A percentile compares a stretch with the other conserved stretches of the same genome.
Conservation (phyloP, 129 eudicot genomes). For the Centella asiatica region DNA sequence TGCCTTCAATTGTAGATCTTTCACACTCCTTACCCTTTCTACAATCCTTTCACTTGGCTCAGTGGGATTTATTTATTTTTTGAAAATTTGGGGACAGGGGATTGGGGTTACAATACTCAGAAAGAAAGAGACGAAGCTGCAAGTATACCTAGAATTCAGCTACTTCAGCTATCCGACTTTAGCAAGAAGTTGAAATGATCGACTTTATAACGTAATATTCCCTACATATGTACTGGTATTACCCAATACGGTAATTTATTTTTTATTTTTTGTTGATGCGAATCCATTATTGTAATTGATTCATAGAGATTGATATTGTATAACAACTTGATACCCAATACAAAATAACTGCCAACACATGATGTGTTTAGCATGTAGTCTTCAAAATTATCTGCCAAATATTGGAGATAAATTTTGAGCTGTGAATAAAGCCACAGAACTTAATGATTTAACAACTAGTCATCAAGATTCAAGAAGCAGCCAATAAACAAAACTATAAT, state of each 20-base stretch:
- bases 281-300: too few species aligned
- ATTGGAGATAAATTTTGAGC: too few species aligned
- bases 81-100: slow-evolving; percentile 42
- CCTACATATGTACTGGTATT: background rate
- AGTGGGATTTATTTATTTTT: background rate
- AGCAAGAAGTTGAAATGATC: slow-evolving; percentile 77
- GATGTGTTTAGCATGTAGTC: too few species aligned
- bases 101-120: slow-evolving; percentile 96
- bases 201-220: background rate
- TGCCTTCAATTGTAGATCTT: background rate
- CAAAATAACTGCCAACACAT: too few species aligned
- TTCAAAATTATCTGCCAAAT: too few species aligned
- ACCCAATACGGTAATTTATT: background rate
- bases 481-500: too few species aligned
- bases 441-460: too few species aligned
- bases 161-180: slow-evolving; percentile 87
- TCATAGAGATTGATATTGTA: too few species aligned
- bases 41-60: background rate
- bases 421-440: too few species aligned
- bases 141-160: slow-evolving; percentile 60
- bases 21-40: slow-evolving; percentile 3
- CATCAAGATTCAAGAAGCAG: too few species aligned
- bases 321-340: too few species aligned
- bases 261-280: too few species aligned
- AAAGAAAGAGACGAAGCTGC: slow-evolving; percentile 96